Conservation (phyloP, 2,329 filamentous ascomycete genomes). For the Pseudogymnoascus verrucosus region DNA sequence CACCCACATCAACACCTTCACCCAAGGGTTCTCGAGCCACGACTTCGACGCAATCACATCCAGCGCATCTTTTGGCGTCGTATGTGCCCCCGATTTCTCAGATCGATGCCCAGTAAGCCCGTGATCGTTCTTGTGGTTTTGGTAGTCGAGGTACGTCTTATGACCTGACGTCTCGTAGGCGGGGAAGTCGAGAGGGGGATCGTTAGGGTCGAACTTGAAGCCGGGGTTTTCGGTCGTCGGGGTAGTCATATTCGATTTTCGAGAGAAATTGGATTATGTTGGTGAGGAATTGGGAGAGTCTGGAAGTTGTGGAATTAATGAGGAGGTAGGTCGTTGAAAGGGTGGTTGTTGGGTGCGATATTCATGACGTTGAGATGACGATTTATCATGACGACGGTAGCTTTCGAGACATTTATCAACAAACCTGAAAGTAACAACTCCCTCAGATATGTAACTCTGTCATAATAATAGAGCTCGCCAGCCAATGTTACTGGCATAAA, state of each 20-base stretch:
- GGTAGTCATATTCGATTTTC: neutral
- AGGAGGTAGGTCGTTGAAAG: neutral
- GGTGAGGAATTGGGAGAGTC: neutral
- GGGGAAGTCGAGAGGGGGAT: neutral
- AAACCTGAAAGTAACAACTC: neutral
- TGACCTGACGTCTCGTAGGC: constrained; percentile 5
- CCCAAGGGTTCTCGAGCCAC: constrained; percentile 1
- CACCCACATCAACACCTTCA: neutral
- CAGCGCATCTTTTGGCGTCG: neutral
- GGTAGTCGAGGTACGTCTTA: neutral
- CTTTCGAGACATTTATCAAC: constrained; percentile 6
- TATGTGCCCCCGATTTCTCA: neutral
- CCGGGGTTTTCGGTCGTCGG: neutral
- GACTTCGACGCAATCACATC: neutral
- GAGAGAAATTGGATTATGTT: neutral
- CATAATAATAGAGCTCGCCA: neutral
- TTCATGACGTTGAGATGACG: constrained; percentile 8
- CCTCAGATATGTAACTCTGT: neutral
- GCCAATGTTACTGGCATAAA: neutral
- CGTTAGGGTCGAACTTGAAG: constrained; percentile 3
- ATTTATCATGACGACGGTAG: neutral
- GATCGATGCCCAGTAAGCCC: neutral
- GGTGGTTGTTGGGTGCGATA: neutral
- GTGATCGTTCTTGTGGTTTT: constrained; percentile 1
- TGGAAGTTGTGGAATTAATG: neutral